Percentiles rank a stretch among this genome's conserved stretches.
Conservation (phyloP, 2,329 filamentous ascomycete species). For the Periconia macrospinosa region DNA sequence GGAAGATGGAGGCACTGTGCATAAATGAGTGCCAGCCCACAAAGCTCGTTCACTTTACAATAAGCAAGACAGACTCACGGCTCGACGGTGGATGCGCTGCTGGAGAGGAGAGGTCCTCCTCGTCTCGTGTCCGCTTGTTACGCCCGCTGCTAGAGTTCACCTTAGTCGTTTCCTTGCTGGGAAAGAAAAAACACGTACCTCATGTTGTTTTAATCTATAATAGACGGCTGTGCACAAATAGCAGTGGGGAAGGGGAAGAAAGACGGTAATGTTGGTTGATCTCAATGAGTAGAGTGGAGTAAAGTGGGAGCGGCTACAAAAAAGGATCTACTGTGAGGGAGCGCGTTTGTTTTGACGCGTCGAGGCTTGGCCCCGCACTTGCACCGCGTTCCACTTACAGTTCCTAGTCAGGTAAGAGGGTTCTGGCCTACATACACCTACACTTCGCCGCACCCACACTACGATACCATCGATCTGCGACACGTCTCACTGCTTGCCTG, state of each 20-base stretch:
- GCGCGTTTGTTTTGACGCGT: slow-evolving; percentile 2
- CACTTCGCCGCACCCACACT: not conserved
- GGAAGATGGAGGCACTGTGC: slow-evolving; percentile 59
- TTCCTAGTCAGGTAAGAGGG: slow-evolving; percentile 4
- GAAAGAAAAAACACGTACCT: slow-evolving; percentile 15
- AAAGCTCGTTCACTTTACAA: too few species aligned
- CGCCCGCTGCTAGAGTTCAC: slow-evolving; percentile 50
- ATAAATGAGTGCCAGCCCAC: slow-evolving; percentile 6
- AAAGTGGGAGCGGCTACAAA: not conserved
- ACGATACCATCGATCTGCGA: not conserved
- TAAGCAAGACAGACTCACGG: slow-evolving; percentile 52
- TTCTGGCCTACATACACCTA: too few species aligned
- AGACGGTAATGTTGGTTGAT: slow-evolving; percentile 1
- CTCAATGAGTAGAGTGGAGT: too few species aligned
- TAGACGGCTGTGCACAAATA: not conserved
- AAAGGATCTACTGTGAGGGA: not conserved
- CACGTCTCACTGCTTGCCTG: not conserved
- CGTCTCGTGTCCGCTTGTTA: slow-evolving; percentile 69
- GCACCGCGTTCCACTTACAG: slow-evolving; percentile 8
- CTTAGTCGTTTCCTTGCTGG: not conserved
- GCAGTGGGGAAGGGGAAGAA: not conserved
- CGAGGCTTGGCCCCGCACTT: not conserved
- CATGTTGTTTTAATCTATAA: slow-evolving; percentile 15
- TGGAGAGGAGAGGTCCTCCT: slow-evolving; percentile 62
- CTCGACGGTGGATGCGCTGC: slow-evolving; percentile 63